These are phyloP conservation scores for Penicillium bialowiezense DNA, from an alignment of 495 filamentous ascomycete genomes.

Conservation along the genomic window DNA sequence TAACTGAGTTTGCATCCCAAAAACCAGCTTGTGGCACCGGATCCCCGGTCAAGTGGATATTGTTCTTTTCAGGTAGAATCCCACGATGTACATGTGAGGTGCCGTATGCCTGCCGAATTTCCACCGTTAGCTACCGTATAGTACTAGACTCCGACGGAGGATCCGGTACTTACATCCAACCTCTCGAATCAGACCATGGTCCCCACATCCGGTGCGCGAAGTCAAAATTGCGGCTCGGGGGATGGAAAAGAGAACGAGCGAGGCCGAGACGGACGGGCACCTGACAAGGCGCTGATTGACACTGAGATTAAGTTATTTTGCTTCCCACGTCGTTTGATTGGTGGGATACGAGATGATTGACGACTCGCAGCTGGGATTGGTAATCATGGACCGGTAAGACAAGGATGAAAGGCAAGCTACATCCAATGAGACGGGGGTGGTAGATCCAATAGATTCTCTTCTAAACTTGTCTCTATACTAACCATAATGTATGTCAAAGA, in stretches of 20 bases:
- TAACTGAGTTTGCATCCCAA: no score
- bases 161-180: neutral
- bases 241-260: slow-evolving; percentile 3
- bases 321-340: slow-evolving; percentile 1
- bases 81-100: no score
- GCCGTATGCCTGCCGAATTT: neutral
- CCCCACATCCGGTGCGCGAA: neutral
- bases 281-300: neutral
- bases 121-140: no score
- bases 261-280: slow-evolving; percentile 23
- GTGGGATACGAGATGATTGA: neutral
- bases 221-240: slow-evolving; percentile 24
- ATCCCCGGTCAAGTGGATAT: no score
- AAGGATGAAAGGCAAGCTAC: no score
- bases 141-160: neutral
- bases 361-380: neutral
- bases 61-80: no score
- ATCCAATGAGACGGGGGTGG: no score
- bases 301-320: neutral
- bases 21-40: no score
- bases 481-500: no score
- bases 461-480: no score
- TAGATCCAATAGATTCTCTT: no score
- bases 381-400: neutral
- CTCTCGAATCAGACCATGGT: neutral